Evolutionary conservation across 1,284 basidiomycete species (phyloP).

Genomic region (Ganoderma multipileum): DNA sequence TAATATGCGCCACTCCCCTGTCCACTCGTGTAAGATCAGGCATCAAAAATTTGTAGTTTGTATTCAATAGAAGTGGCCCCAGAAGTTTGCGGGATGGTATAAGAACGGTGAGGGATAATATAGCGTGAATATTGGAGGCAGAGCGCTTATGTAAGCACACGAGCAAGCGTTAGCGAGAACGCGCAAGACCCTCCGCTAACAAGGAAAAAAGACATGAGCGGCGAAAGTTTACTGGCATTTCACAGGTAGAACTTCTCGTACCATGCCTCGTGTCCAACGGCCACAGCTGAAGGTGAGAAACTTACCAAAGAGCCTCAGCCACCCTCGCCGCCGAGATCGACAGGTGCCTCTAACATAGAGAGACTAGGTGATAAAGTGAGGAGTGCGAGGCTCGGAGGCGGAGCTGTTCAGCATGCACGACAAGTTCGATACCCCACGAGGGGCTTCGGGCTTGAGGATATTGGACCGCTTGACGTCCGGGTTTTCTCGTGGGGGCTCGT

Average conservation of each 20-base stretch:
- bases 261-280: not conserved
- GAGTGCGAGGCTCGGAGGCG: not conserved
- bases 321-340: too few species aligned
- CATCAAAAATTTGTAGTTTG: not conserved
- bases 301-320: too few species aligned
- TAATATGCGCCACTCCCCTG: not conserved
- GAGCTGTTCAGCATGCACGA: not conserved
- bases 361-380: too few species aligned
- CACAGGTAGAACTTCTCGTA: not conserved
- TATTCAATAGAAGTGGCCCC: not conserved
- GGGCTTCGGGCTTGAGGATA: not conserved
- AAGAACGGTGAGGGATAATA: not conserved
- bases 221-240: not conserved
- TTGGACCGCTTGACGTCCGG: not conserved
- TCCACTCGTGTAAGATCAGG: not conserved
- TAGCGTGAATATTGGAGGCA: not conserved
- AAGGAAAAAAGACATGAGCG: not conserved
- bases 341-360: too few species aligned
- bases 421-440: not conserved
- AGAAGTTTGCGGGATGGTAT: not conserved
- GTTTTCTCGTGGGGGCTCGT: not conserved
- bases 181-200: not conserved
- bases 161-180: not conserved
- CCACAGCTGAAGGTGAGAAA: too few species aligned
- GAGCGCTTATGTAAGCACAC: not conserved